Conservation (phyloP, 208 protist species). For the Wallacemonas rigidus region DNA sequence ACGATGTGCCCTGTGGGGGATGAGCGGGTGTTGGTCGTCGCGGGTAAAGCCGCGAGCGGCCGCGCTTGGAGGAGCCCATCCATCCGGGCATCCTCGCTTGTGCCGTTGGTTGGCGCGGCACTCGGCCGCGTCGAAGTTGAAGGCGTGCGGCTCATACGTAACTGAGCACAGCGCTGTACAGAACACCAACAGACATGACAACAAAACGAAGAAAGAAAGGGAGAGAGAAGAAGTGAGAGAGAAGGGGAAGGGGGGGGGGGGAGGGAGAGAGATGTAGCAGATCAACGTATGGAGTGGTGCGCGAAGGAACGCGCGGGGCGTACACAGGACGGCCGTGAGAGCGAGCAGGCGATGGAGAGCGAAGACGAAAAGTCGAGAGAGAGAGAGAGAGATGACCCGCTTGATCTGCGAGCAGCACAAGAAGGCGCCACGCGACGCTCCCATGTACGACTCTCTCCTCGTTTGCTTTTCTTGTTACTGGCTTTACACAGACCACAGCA, state of each 20-base stretch:
- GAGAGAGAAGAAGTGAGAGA: not conserved
- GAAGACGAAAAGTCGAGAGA: too few relatives aligned
- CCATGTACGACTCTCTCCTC: too few relatives aligned
- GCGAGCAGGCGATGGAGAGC: not conserved
- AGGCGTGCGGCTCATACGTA: too few relatives aligned
- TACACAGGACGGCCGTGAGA: not conserved
- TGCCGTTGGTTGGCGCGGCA: not conserved
- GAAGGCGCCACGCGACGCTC: too few relatives aligned
- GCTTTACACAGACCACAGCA: too few relatives aligned
- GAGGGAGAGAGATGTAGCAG: not conserved
- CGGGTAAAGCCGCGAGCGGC: not conserved
- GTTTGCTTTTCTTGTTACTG: too few relatives aligned
- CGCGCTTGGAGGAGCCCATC: not conserved
- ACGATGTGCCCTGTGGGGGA: too few relatives aligned
- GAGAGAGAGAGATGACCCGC: too few relatives aligned
- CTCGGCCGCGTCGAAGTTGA: not conserved
- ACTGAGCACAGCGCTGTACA: too few relatives aligned
- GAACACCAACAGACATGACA: not conserved
- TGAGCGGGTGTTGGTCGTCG: too few relatives aligned
- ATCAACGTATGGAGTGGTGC: not conserved
- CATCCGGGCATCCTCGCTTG: not conserved
- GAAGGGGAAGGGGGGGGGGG: not conserved
- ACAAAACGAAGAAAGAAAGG: slow-evolving; percentile 5
- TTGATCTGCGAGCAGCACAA: too few relatives aligned
- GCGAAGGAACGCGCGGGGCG: not conserved